Conservation (phyloP, 768 basidiomycete genomes). For the Phlegmacium glaucopus region DNA sequence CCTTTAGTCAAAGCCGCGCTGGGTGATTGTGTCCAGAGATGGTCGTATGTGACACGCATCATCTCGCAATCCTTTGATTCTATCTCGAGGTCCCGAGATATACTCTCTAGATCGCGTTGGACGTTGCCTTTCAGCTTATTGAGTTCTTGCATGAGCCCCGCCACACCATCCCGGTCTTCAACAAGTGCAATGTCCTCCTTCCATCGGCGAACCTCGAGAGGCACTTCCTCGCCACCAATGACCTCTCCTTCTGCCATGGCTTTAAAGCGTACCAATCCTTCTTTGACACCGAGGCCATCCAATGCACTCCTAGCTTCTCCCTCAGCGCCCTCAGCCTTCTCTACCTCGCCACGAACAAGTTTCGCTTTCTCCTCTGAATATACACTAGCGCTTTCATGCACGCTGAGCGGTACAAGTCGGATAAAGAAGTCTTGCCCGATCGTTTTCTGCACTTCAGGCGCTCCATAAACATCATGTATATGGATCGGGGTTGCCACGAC, state of each 20-base stretch:
- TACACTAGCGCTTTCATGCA: constrained; percentile 93
- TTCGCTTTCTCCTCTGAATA: constrained; percentile 99
- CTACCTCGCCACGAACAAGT: constrained; percentile 80
- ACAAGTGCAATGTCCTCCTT: constrained; percentile 67
- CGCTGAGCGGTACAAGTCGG: constrained; percentile 84
- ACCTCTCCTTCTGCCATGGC: constrained; percentile 67
- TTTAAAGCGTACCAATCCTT: constrained; percentile 63
- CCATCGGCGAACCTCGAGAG: constrained; percentile 69
- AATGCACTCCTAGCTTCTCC: constrained; percentile 74
- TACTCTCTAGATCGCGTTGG: constrained; percentile 54
- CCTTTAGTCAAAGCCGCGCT: constrained; percentile 69
- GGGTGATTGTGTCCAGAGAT: constrained; percentile 84
- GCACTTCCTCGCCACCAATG: constrained; percentile 62
- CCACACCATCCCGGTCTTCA: constrained; percentile 68
- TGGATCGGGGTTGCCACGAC: constrained; percentile 79
- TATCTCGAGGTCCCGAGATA: constrained; percentile 66
- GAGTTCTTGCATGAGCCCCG: constrained; percentile 57
- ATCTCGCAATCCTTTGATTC: constrained; percentile 89
- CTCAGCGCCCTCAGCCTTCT: constrained; percentile 82
- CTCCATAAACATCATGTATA: constrained; percentile 91
- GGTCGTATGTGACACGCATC: constrained; percentile 83
- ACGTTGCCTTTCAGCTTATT: constrained; percentile 56
- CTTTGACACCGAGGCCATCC: constrained; percentile 79
- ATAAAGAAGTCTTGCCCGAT: constrained; percentile 92
- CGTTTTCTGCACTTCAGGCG: constrained; percentile 89